A percentile compares a stretch with the other conserved stretches of the same genome.
Evolutionary conservation across 164 flowering plant genomes (phyloP).

Genomic region (Chimonanthus salicifolius): DNA sequence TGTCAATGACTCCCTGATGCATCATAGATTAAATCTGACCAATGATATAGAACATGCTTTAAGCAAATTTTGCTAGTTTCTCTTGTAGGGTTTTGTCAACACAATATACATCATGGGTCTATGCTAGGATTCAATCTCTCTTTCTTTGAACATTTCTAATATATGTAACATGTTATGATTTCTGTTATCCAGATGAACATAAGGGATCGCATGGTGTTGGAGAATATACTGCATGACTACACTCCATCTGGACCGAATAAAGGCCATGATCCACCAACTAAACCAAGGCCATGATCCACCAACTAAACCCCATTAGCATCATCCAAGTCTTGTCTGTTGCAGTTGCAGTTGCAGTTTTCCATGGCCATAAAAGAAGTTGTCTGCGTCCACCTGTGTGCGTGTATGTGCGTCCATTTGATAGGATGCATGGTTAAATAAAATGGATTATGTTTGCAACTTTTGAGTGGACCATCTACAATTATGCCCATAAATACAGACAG

Average conservation of each 20-base stretch:
- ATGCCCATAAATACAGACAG: not conserved
- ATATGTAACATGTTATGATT: not conserved
- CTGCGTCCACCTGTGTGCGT: not conserved
- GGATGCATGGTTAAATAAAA: too few relatives aligned
- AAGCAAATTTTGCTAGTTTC: not conserved
- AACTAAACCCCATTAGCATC: not conserved
- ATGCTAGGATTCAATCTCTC: not conserved
- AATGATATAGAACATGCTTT: not conserved
- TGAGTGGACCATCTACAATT: not conserved
- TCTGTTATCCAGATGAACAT: not conserved
- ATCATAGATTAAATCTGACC: not conserved
- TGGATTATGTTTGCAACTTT: not conserved
- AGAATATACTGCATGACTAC: not conserved
- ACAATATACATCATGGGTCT: not conserved
- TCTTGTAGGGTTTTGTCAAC: too few relatives aligned
- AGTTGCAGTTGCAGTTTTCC: not conserved
- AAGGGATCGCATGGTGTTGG: not conserved
- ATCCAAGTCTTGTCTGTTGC: not conserved
- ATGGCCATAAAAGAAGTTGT: not conserved
- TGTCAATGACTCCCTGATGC: too few relatives aligned
- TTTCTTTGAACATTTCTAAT: not conserved
- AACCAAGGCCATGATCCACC: not conserved
- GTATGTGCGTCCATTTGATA: not conserved
- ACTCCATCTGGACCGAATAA: not conserved
- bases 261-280: not conserved